Conservation (phyloP, 108 stramenopile genomes). For the Parietichytrium sp. region DNA sequence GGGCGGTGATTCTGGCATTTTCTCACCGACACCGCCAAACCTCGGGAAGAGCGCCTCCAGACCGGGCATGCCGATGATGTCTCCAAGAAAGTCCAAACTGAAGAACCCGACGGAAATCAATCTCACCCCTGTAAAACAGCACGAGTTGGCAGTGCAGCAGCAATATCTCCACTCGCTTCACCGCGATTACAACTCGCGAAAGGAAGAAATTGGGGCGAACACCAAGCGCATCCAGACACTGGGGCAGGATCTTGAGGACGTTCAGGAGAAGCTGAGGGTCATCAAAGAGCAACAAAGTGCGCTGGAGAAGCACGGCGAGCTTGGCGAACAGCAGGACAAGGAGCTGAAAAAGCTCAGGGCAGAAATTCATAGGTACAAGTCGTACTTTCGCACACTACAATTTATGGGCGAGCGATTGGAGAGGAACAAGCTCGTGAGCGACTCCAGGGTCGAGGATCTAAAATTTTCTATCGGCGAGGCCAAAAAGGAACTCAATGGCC, state of each 20-base stretch:
- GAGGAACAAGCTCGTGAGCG: slow-evolving; percentile 27
- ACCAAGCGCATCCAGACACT: neutral
- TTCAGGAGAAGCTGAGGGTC: neutral
- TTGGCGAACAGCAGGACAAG: neutral
- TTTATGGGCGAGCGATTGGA: neutral
- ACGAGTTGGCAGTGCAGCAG: neutral
- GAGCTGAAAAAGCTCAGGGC: neutral
- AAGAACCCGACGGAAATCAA: too few relatives aligned
- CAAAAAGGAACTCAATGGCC: neutral
- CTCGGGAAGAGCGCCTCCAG: too few relatives aligned
- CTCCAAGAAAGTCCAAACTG: too few relatives aligned
- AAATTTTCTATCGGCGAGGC: neutral
- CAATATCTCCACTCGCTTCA: slow-evolving; percentile 31
- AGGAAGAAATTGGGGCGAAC: neutral
- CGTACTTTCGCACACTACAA: neutral
- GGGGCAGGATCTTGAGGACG: neutral
- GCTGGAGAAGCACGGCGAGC: neutral
- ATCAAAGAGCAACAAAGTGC: neutral
- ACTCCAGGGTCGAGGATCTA: slow-evolving; percentile 16
- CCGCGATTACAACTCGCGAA: neutral
- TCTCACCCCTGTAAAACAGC: slow-evolving; percentile 4
- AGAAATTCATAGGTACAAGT: neutral
- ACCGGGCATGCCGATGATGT: too few relatives aligned
- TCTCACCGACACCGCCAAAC: too few relatives aligned
- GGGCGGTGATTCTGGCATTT: too few relatives aligned